Base-by-base conservation (phyloP, 305 asterid species). In the Lippia alba region DNA sequence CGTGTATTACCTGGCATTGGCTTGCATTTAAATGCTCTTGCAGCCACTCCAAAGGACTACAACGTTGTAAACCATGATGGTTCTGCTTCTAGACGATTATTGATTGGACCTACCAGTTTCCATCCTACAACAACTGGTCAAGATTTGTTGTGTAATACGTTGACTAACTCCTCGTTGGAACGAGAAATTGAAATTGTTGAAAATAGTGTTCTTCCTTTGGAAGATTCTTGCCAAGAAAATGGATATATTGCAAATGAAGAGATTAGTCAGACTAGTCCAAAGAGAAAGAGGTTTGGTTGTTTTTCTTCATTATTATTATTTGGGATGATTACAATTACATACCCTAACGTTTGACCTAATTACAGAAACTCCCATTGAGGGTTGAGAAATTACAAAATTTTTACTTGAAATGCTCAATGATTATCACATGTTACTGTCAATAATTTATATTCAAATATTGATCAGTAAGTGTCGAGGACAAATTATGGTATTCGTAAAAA, bases 11-110 rank as follows among this genome's bases (percentile, higher is more conserved):
- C 96, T 17, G 89, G 96, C 59, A 92, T 94, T 58, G 99, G 99
- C 65, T 86, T 94, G 90, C 98, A 94, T 78, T 80, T 95, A 64
- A 95, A 95, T 81, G 84, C 94, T 69, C 82, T 92, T 8, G 86
- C 96, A 51, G 20, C 94, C 54, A 81, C 90, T 67, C 74, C 91
- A 39, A 85, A 87, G 66, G 86, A 80, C 66, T 78, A 66, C 57
- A 81, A 83, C 66, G 77, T 77, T 15, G 77, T 73, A 74, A 86
- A 82, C 66, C 81, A 82, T 36, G 90, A 85, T 61, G 67, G 85
- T 63, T 78, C 76, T 19, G 71, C 79, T 56, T 75, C 89, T 15
- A 83, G 91, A 61, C 80, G 83, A 80, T 75, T 92, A 64, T 53
- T 83, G 66, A 81, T 86, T n/a, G 83, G 86, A 64, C 81, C 86